Conservation (phyloP, 306 rosid genomes). For the Gynostemma pentaphyllum region DNA sequence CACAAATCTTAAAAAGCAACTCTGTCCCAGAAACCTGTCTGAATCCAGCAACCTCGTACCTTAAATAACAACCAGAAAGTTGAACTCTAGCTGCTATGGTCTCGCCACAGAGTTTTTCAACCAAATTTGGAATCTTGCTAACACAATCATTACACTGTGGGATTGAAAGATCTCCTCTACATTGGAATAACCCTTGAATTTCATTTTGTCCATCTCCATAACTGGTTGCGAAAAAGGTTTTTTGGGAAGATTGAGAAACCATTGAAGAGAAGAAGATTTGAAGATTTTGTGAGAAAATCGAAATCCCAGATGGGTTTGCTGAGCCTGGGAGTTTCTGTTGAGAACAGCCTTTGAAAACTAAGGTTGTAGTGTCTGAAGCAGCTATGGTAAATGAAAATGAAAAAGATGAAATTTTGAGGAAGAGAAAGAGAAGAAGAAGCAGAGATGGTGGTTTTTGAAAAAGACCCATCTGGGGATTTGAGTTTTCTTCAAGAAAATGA, state of each 20-base stretch:
- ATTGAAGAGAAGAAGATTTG: conserved; percentile 35
- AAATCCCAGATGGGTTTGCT: conserved; percentile 34
- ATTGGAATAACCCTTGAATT: conserved; percentile 57
- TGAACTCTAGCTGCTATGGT: conserved; percentile 65
- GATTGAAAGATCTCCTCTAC: conserved; percentile 72
- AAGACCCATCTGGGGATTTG: conserved; percentile 32
- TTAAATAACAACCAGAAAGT: conserved; percentile 63
- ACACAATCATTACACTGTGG: conserved; percentile 54
- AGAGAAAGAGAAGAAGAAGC: conserved; percentile 12
- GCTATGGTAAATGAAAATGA: conserved; percentile 8
- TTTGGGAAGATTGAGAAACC: conserved; percentile 35
- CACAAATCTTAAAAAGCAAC: conserved; percentile 52
- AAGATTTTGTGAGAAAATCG: conserved; percentile 36
- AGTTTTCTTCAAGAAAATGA: neutral
- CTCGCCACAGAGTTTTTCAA: conserved; percentile 37
- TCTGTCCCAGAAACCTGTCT: conserved; percentile 36
- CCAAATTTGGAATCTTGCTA: conserved; percentile 27
- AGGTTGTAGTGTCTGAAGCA: conserved; percentile 30
- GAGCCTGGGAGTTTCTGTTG: conserved; percentile 45
- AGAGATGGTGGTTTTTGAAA: conserved; percentile 6
- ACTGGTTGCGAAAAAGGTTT: conserved; percentile 41
- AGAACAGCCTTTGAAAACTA: conserved; percentile 73
- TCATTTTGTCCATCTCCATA: conserved; percentile 35
- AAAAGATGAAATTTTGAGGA: neutral
- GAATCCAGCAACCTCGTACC: conserved; percentile 64